Base-by-base conservation (phyloP, 139 green algal genomes). In the Bryopsis sp. region DNA sequence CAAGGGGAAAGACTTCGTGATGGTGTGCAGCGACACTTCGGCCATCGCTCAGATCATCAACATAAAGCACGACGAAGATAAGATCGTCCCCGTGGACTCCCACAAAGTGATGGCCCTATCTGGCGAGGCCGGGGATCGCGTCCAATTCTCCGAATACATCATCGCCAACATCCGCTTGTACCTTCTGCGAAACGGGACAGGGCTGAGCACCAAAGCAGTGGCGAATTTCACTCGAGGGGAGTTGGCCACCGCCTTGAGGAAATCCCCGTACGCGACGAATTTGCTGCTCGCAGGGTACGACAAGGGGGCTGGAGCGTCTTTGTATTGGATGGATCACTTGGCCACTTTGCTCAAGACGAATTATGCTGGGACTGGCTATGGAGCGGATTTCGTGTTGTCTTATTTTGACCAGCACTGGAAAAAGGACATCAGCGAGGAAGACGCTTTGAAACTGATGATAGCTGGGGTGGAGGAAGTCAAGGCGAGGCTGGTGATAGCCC, bases 241-340 rank as follows among this genome's bases (percentile, higher is more conserved):
- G 80, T 86, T 99, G 54, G 95, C 95, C 1, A 95, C 82, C 29
- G 89, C 91, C 6, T 78, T 99, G 34, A 71, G 95, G 19, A 92
- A 89, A 76, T 86, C 82, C 0, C 88, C 92, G 0, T 99, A 97
- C 75, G 77, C 93, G 46, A 86, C 82, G 70, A 99, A 99, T 82
- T 64, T 98, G 59, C 76, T 99, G 32, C 69, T 99, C 29, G 95
- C 90, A 3, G 95, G 95, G 0, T 98, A 82, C 68, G 94, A 99
- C 67, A 76, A 95, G 63, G 77, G 68, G 3, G 72, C 74, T 0
- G 92, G 93, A 0, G 74, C 95, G 0, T 81, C 85, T 0, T 77
- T 99, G 47, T 99, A 97, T 78, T 98, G 90, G 89, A 76, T 97
- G 58, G 95, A 99, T 82, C 98, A 99, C 81, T 82, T 99, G 31